Base-by-base conservation (phyloP, 2,329 filamentous ascomycete genomes). In the Beauveria medogensis region DNA sequence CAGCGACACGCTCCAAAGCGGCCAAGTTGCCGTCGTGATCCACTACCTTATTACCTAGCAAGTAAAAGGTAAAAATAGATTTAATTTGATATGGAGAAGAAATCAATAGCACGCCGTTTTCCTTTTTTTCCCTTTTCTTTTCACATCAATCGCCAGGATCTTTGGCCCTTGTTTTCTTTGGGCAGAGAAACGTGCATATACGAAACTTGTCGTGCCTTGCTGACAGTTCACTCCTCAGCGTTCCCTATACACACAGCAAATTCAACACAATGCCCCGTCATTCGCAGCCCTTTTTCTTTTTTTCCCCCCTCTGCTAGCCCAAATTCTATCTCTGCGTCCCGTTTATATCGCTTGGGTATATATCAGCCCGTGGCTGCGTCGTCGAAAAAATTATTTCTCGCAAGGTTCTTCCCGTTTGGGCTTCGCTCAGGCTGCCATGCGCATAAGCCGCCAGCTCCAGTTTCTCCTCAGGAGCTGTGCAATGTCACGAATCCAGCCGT, bases 401-500 rank as follows among this genome's bases (percentile, higher is more conserved):
- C 34, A 34, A 12, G 30, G 30, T 5, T 12, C 10, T 34, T 34
- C 30, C 34, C 16, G 5, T 37, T 37, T 6, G 34, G 34, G 34
- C 34, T 37, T 37, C 12, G 34, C 34, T 37, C 5, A 12, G 34
- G 34, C 34, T 37, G 34, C 30, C 30, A 34, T 14, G 5, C 12
- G 12, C 34, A 37, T 37, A 14, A 37, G 34, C 34, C 14, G 34
- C 34, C 34, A 16, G 34, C 34, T 37, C 34, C 34, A 18, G n/a
- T 10, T 24, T 9, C n/a, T 24, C 18, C 10, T 70, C 64, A 77
- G 18, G 76, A 77, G 62, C 75, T 78, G 67, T 86, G 83, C 63
- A 86, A 70, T 9, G 82, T 78, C 61, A 80, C 79, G 69, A 86
- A 87, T 5, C 84, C 84, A 20, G 83, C 75, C 52, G 80, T 78